phyloP scores from a whole-genome alignment of 2,329 filamentous ascomycete species.

The Claviceps citrina region DNA sequence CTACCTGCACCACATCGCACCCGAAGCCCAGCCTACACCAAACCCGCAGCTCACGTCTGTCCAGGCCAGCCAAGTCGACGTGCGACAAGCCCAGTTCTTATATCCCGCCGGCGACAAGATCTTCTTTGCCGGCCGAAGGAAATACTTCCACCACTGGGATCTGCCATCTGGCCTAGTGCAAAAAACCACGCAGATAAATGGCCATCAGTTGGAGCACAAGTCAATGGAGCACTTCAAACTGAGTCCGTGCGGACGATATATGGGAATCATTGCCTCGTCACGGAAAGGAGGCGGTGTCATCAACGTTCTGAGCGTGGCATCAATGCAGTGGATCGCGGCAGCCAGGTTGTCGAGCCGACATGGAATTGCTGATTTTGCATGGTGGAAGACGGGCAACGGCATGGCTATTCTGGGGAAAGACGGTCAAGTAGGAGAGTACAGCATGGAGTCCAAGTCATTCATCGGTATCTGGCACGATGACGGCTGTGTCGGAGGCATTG shows the following conservation, averaged over 20 bases:
- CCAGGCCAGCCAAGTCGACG: conserved; percentile 69
- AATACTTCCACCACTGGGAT: conserved; percentile 92
- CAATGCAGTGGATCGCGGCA: conserved; percentile 76
- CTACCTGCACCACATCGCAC: conserved; percentile 77
- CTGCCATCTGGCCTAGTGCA: conserved; percentile 66
- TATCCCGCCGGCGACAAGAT: conserved; percentile 59
- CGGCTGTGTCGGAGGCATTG: conserved; percentile 72
- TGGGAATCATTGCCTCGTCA: conserved; percentile 66
- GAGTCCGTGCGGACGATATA: conserved; percentile 71
- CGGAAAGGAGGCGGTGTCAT: conserved; percentile 77
- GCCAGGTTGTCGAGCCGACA: conserved; percentile 68
- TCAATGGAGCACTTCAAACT: conserved; percentile 84
- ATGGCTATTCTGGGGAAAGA: conserved; percentile 71
- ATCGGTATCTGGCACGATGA: conserved; percentile 79
- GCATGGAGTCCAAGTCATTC: conserved; percentile 50
- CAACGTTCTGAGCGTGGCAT: conserved; percentile 65
- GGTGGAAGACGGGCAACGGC: conserved; percentile 77
- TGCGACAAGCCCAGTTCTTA: conserved; percentile 71
- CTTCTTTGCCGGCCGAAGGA: conserved; percentile 73
- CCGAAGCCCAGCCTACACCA: conserved; percentile 56
- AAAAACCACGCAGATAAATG: conserved; percentile 61
- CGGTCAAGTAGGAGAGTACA: conserved; percentile 84
- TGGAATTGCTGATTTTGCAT: conserved; percentile 79
- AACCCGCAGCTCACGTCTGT: conserved; percentile 85
- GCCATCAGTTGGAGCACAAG: conserved; percentile 67